phyloP scores from a whole-genome alignment of 441 rosid genomes.

The Metrosideros polymorpha region DNA sequence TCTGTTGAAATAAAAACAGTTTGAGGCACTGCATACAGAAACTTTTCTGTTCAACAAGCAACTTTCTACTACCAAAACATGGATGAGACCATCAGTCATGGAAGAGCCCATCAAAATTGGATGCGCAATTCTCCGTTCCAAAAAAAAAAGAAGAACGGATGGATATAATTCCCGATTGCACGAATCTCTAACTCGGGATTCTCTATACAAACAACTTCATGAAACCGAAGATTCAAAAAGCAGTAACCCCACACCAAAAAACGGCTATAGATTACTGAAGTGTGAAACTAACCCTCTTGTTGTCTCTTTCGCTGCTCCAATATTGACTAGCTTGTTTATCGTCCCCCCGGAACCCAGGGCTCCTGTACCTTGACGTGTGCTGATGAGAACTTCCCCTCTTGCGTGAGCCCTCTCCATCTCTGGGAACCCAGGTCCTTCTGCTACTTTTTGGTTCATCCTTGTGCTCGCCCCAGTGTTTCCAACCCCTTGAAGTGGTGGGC shows the following conservation, averaged over 20 bases:
- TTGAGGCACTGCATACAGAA: neutral
- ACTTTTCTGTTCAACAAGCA: neutral
- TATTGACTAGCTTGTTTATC: conserved; percentile 13
- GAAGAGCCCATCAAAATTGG: neutral
- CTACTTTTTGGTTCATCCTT: conserved; percentile 6
- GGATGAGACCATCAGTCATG: neutral
- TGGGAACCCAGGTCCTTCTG: conserved; percentile 18
- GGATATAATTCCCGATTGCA: neutral
- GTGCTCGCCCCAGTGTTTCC: conserved; percentile 11
- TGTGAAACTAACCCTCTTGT: conserved; percentile 34
- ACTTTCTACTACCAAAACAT: neutral
- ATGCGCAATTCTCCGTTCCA: neutral
- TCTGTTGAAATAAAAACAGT: neutral
- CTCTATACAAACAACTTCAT: neutral
- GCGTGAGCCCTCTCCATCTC: conserved; percentile 25
- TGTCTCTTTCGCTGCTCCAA: conserved; percentile 16
- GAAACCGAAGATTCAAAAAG: neutral
- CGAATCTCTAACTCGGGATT: neutral
- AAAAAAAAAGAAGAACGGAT: neutral
- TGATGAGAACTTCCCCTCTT: conserved; percentile 32
- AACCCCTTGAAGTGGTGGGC: conserved; percentile 14
- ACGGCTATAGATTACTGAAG: conserved; percentile 3
- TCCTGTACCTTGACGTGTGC: conserved; percentile 15
- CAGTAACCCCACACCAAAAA: neutral
- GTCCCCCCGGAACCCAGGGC: conserved; percentile 27